Evolutionary conservation across 1,284 basidiomycete genomes (phyloP).

Genomic region (Cyathus olla): DNA sequence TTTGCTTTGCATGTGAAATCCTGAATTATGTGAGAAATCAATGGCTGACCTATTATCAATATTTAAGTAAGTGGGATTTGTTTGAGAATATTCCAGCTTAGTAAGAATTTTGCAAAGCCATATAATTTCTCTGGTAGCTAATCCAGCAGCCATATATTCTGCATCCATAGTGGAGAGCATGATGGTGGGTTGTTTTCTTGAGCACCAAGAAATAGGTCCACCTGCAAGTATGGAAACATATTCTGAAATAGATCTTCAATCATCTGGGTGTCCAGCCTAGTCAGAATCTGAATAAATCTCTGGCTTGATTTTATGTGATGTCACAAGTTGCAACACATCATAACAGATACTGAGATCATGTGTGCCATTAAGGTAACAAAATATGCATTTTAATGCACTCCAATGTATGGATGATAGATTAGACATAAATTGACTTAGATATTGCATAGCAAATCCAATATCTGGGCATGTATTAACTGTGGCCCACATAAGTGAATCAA

Average conservation of each 20-base stretch:
- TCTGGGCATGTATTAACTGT: slow-evolving; percentile 49
- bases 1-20: neutral
- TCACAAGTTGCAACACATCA: neutral
- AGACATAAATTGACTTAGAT: neutral
- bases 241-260: neutral
- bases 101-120: neutral
- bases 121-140: neutral
- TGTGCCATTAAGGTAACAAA: neutral
- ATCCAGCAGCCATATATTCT: neutral
- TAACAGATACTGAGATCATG: neutral
- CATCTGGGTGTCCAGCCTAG: neutral
- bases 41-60: neutral
- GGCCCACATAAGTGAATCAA: slow-evolving; percentile 54
- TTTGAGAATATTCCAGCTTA: neutral
- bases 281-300: neutral
- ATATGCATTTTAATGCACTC: neutral
- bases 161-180: neutral
- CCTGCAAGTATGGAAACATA: neutral
- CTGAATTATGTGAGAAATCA: neutral
- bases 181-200: neutral
- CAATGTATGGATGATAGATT: neutral
- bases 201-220: neutral
- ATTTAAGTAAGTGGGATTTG: neutral
- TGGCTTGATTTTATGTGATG: neutral
- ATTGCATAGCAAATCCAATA: slow-evolving; percentile 41